Evolutionary conservation across 805 yeast species (phyloP), one percentile per base, ranked within the genome.

Genomic region (Metschnikowia corniflorae): DNA sequence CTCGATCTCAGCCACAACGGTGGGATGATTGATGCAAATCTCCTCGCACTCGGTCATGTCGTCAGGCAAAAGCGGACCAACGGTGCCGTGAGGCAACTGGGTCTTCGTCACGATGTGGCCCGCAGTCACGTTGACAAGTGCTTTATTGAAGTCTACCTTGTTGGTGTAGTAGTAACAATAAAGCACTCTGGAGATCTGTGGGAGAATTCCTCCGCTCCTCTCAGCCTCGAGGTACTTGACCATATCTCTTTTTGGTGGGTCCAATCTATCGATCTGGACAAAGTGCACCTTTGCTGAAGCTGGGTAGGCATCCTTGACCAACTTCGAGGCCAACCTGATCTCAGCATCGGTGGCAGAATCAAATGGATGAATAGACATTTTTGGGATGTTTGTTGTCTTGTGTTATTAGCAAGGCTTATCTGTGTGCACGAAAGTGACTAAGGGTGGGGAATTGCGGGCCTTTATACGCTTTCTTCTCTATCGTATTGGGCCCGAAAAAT

Each of bases 191-290:
- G 88, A 73, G 39, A 85, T 76, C 12, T 44, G 54, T 22, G 86
- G 86, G 16, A 77, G 58, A 27, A 67, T 61, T 16, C 37, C 43
- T 23, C 72, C 71, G 30, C 49, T 40, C 50, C 73, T 77, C 65
- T 82, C 87, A 36, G 84, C 80, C 42, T 78, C 82, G 44, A 85
- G 65, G 60, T 71, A 84, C 51, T 70, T 75, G 44, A 77, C 53
- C 82, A 85, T 80, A 43, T 73, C 78, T 49, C 73, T 65, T 71
- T 85, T 85, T 43, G 94, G 89, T 20, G 95, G 95, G 55, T 85
- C 94, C 31, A 75, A 50, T 57, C 79, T 73, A 56, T 82, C 89
- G 42, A 80, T 62, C 57, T 77, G 84, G 33, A 75, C 70, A 57
- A 82, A 82, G 57, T 79, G 84, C 35, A 80, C 76, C 47, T 68